Conservation (phyloP, 345 rosid genomes). For the Melaleuca alternifolia region DNA sequence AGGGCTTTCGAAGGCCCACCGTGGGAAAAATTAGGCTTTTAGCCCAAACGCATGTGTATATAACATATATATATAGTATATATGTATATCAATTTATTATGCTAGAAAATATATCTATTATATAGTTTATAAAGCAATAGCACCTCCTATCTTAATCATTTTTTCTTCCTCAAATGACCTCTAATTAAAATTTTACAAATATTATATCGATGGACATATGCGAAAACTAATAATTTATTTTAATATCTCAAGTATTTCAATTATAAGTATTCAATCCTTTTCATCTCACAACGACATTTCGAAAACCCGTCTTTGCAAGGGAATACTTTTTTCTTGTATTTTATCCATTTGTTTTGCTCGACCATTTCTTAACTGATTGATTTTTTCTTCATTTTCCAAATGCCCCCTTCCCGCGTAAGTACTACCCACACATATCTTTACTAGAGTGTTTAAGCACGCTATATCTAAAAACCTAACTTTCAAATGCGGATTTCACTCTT, state of each 20-base stretch:
- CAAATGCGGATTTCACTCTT: neutral
- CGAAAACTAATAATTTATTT: neutral
- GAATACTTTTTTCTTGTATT: too few relatives aligned
- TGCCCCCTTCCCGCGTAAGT: too few relatives aligned
- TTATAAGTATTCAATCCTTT: neutral
- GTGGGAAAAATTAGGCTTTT: neutral
- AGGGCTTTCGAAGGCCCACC: neutral
- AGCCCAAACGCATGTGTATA: neutral
- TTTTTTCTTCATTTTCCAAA: too few relatives aligned
- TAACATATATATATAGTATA: too few relatives aligned
- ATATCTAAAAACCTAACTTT: too few relatives aligned
- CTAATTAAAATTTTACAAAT: neutral
- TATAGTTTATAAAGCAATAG: neutral
- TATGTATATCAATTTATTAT: neutral
- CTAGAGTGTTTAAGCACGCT: too few relatives aligned
- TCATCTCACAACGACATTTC: neutral
- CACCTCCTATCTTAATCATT: neutral
- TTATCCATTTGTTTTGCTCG: too few relatives aligned
- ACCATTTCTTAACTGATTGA: too few relatives aligned
- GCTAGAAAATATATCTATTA: neutral
- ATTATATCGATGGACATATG: neutral
- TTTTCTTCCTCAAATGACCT: neutral
- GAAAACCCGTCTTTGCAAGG: too few relatives aligned
- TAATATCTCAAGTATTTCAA: neutral
- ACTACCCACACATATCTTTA: too few relatives aligned